Conservation (phyloP, 768 basidiomycete species). For the Mrakia blollopis region DNA sequence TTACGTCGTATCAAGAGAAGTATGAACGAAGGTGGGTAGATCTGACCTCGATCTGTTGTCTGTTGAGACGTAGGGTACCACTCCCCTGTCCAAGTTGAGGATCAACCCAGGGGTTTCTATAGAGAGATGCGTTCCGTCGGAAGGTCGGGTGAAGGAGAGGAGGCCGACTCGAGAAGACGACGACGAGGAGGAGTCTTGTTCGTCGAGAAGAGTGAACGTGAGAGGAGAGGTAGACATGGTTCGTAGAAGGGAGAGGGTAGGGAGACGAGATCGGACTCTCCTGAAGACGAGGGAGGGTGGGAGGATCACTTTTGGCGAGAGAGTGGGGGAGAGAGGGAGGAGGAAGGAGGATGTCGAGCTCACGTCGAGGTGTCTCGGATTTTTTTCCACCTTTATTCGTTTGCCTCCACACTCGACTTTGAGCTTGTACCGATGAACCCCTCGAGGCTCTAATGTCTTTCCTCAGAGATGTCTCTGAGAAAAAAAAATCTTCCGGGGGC, state of each 20-base stretch:
- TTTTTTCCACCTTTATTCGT: not conserved
- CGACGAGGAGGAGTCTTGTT: too few species aligned
- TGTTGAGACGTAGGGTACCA: not conserved
- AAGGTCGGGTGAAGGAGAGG: conserved; percentile 8
- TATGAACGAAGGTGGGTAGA: not conserved
- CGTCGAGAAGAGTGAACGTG: not conserved
- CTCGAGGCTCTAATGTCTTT: too few species aligned
- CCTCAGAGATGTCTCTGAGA: too few species aligned
- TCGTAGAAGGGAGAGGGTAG: not conserved
- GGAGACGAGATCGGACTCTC: not conserved
- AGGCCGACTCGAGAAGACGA: not conserved
- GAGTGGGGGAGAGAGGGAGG: not conserved
- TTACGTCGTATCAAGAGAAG: conserved; percentile 11
- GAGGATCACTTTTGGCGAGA: too few species aligned
- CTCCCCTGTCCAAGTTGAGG: not conserved
- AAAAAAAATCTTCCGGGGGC: too few species aligned
- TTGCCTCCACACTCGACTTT: too few species aligned
- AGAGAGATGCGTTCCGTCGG: not conserved
- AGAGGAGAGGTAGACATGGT: not conserved
- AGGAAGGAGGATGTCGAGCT: not conserved
- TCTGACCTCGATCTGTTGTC: not conserved
- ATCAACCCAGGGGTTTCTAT: conserved; percentile 13
- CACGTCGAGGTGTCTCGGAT: not conserved
- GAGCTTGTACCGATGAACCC: too few species aligned
- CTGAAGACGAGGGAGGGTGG: too few species aligned